phyloP scores from a whole-genome alignment of 169 alveolate species.

The Plasmodium gaboni region DNA sequence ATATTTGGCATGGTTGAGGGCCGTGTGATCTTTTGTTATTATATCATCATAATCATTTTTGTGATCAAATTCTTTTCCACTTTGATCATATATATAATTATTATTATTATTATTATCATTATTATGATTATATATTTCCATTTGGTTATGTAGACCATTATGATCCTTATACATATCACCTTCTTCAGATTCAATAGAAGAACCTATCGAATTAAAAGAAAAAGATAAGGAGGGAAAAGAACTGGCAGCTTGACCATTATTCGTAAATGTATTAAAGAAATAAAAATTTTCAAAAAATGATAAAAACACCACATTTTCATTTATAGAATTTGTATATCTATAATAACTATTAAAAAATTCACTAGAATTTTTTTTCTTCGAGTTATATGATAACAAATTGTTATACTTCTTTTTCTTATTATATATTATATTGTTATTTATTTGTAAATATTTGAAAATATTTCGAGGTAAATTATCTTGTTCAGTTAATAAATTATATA shows the following conservation, averaged over 20 bases:
- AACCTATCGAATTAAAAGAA: conserved; percentile 41
- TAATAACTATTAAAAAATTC: conserved; percentile 46
- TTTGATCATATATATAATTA: not conserved
- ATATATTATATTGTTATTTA: conserved; percentile 33
- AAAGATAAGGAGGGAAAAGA: conserved; percentile 45
- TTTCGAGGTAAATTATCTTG: conserved; percentile 42
- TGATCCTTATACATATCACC: not conserved
- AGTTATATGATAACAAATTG: conserved; percentile 7
- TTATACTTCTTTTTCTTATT: conserved; percentile 40
- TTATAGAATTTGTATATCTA: conserved; percentile 57
- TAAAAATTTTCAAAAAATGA: conserved; percentile 67
- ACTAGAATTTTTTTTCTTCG: conserved; percentile 19
- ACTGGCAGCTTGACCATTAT: conserved; percentile 18
- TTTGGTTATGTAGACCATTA: not conserved
- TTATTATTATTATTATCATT: not conserved
- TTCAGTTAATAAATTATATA: conserved; percentile 66
- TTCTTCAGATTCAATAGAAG: conserved; percentile 13
- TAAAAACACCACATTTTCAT: conserved; percentile 36
- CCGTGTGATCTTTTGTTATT: too few relatives aligned
- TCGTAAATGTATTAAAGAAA: conserved; percentile 33
- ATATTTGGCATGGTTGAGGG: too few relatives aligned
- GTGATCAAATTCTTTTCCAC: not conserved
- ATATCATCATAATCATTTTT: not conserved
- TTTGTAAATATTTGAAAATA: conserved; percentile 73
- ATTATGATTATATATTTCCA: not conserved